Evolutionary conservation across 2,329 filamentous ascomycete genomes (phyloP).

Genomic region (Zasmidium cellare): DNA sequence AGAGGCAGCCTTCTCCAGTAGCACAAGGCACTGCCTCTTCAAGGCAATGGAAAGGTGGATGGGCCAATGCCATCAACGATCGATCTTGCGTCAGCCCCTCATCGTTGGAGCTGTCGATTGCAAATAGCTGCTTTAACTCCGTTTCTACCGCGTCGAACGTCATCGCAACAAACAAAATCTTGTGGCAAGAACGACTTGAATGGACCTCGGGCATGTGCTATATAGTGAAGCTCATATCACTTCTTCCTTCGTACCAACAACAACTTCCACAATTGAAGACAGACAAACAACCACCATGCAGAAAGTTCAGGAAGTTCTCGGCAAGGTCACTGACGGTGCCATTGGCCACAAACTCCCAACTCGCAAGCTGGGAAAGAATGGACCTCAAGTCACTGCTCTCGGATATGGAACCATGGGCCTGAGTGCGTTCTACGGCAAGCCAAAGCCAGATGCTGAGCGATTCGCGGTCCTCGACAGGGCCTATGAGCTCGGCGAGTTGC

Average conservation of each 20-base stretch:
- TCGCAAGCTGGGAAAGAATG: constrained; percentile 53
- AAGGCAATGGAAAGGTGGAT: too few species aligned
- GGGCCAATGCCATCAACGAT: too few species aligned
- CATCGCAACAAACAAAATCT: not conserved
- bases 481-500: constrained; percentile 51
- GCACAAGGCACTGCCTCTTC: too few species aligned
- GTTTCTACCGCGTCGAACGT: not conserved
- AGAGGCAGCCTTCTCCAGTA: too few species aligned
- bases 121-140: not conserved
- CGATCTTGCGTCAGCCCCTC: not conserved
- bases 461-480: constrained; percentile 54
- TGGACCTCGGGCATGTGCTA: not conserved
- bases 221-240: not conserved
- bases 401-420: constrained; percentile 59
- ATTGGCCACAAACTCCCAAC: constrained; percentile 39
- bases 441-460: constrained; percentile 52
- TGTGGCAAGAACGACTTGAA: not conserved
- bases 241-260: not conserved
- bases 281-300: constrained; percentile 8
- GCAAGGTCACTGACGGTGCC: constrained; percentile 24
- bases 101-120: not conserved
- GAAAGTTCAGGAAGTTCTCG: constrained; percentile 22
- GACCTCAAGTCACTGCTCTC: constrained; percentile 51
- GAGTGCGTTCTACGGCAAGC: constrained; percentile 47
- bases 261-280: not conserved